Base-by-base conservation (phyloP, 2,329 filamentous ascomycete species). In the Alternaria sp. region DNA sequence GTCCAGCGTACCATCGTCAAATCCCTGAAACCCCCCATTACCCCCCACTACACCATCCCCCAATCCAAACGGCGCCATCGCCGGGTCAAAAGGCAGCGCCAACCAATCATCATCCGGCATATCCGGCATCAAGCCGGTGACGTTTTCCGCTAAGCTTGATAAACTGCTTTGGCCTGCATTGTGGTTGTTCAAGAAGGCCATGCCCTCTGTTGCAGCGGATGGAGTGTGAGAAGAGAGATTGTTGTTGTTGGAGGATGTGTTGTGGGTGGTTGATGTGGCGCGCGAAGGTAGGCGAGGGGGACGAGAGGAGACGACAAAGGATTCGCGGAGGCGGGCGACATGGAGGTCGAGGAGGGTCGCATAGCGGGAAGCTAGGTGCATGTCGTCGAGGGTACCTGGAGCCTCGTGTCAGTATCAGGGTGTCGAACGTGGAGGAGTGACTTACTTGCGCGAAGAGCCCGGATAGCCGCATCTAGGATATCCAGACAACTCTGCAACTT, bases 311-410 rank as follows among this genome's bases (percentile, higher is more conserved):
- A 77, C 74, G 11, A 78, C 73, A 47, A 79, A 78, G 57, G 70
- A 75, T 44, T 77, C 73, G 12, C 77, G 73, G 8, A 79, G 66
- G 16, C 75, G 72, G 7, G 75, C 70, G n/a, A 78, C 75, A 52
- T 78, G 75, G 1, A 75, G 47, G 22, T 85, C 83, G 11, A 85
- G 72, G 3, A 85, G 74, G 0, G 81, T 82, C 4, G 83, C 83
- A 64, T 85, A 85, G 22, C 83, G 78, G 4, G 81, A 82, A 9
- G 82, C 83, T 4, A 85, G 73, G 64, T 85, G 83, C 63, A 85
- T 84, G 59, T 85, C 83, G 54, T 85, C 83, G 2, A 84, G 67
- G 0, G 82, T 80, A 55, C 82, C 69, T 72, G 7, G 28, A 8
- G 1, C 47, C 2, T 11, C 2, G 9, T 36, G 46, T 71, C 36